These are phyloP conservation scores for Fusarium goolgardi DNA, from an alignment of 2,329 filamentous ascomycete genomes.

Conservation along the genomic window DNA sequence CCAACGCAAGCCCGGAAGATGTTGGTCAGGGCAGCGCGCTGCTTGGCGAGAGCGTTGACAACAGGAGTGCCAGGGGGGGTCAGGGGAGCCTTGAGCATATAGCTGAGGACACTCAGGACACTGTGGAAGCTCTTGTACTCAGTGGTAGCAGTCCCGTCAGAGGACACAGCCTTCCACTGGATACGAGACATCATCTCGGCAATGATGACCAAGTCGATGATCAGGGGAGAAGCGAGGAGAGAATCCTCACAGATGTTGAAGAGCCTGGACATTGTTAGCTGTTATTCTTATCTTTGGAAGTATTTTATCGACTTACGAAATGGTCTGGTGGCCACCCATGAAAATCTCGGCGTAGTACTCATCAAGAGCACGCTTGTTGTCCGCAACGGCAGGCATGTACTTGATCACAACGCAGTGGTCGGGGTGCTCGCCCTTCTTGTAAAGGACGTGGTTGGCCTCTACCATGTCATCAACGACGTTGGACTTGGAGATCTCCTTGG, in stretches of 20 bases:
- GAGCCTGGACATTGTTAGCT: constrained; percentile 67
- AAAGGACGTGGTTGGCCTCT: constrained; percentile 90
- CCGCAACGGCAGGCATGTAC: constrained; percentile 98
- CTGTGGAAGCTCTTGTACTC: constrained; percentile 96
- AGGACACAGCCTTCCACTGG: constrained; percentile 79
- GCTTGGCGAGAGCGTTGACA: constrained; percentile 94
- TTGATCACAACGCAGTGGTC: constrained; percentile 99
- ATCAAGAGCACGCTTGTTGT: constrained; percentile 98
- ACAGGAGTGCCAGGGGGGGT: constrained; percentile 96
- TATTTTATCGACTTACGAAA: constrained; percentile 67
- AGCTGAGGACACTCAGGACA: constrained; percentile 95
- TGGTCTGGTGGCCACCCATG: constrained; percentile 97
- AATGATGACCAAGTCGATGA: constrained; percentile 94
- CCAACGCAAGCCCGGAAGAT: constrained; percentile 99
- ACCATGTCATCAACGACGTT: constrained; percentile 99
- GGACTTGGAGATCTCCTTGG: constrained; percentile 99
- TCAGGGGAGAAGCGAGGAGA: constrained; percentile 91
- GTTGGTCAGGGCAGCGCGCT: constrained; percentile 93
- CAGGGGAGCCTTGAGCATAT: constrained; percentile 97
- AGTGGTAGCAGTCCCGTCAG: constrained; percentile 62
- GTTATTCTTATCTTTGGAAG: neutral
- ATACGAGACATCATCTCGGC: constrained; percentile 99
- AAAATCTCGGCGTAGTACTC: constrained; percentile 99
- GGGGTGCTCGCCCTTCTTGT: constrained; percentile 91
- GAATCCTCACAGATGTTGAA: constrained; percentile 99